Conservation (phyloP, 2,329 filamentous ascomycete species). For the Aureobasidium sp. region DNA sequence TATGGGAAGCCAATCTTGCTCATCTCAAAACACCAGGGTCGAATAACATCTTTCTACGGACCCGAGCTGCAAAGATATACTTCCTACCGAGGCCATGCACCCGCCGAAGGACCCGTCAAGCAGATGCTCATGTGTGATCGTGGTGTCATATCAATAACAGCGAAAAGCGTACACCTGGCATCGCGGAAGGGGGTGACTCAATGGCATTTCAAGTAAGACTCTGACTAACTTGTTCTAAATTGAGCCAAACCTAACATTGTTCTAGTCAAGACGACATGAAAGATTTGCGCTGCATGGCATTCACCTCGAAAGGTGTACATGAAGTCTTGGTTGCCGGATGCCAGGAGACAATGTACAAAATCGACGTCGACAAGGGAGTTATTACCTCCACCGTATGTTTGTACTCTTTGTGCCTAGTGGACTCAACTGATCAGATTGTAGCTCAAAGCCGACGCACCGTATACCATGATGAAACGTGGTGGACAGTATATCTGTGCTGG, state of each 20-base stretch:
- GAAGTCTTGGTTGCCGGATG: slow-evolving; percentile 82
- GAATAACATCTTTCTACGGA: slow-evolving; percentile 80
- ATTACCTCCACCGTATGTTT: slow-evolving; percentile 33
- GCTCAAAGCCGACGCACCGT: slow-evolving; percentile 64
- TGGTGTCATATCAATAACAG: slow-evolving; percentile 77
- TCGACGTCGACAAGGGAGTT: slow-evolving; percentile 51
- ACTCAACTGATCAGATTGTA: slow-evolving; percentile 25
- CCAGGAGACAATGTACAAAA: slow-evolving; percentile 75
- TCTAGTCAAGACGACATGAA: slow-evolving; percentile 66
- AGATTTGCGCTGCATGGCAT: slow-evolving; percentile 89
- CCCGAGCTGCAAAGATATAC: slow-evolving; percentile 82
- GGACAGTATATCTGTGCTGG: slow-evolving; percentile 85
- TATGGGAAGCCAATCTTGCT: not conserved
- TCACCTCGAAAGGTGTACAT: slow-evolving; percentile 73
- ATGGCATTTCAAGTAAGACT: slow-evolving; percentile 71
- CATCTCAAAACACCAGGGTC: slow-evolving; percentile 50
- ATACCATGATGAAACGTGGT: slow-evolving; percentile 84
- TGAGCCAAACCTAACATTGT: not conserved
- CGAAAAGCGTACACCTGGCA: slow-evolving; percentile 82
- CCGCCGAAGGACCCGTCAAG: slow-evolving; percentile 63
- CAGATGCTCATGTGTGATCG: slow-evolving; percentile 88
- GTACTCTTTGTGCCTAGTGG: no score
- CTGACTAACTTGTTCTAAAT: no score
- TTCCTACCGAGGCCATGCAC: slow-evolving; percentile 69
- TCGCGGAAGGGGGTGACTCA: slow-evolving; percentile 69